Conservation (phyloP, 768 basidiomycete species). For the Leucocoprinus sp. region DNA sequence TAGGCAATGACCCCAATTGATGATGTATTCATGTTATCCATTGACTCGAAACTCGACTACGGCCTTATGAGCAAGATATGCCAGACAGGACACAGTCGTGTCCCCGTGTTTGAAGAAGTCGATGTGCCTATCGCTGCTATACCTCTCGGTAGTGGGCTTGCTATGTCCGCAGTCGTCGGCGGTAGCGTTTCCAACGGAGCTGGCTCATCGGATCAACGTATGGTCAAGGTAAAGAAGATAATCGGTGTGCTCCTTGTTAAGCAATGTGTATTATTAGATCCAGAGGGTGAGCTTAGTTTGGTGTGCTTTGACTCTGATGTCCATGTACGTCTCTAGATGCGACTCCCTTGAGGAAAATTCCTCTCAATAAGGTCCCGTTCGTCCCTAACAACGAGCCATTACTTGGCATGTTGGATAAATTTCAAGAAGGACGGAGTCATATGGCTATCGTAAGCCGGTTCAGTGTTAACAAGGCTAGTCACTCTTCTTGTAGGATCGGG, state of each 20-base stretch:
- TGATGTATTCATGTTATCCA: slow-evolving; percentile 81
- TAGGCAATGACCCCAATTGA: slow-evolving; percentile 78
- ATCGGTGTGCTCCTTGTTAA: slow-evolving; percentile 84
- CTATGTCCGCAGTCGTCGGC: background rate
- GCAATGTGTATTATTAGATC: slow-evolving; percentile 82
- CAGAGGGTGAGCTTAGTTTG: slow-evolving; percentile 44
- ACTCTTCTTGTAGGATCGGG: too few relatives aligned
- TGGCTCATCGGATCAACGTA: slow-evolving; percentile 17
- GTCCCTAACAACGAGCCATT: slow-evolving; percentile 84
- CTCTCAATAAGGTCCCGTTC: slow-evolving; percentile 79
- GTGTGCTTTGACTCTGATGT: background rate
- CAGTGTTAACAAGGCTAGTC: slow-evolving; percentile 48
- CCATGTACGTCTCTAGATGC: slow-evolving; percentile 42
- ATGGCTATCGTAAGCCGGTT: slow-evolving; percentile 86
- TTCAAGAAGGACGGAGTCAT: slow-evolving; percentile 86
- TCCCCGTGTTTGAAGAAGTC: slow-evolving; percentile 76
- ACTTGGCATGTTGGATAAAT: slow-evolving; percentile 77
- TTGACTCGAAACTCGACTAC: slow-evolving; percentile 77
- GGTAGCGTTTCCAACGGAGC: background rate
- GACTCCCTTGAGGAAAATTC: slow-evolving; percentile 72
- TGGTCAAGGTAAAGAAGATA: slow-evolving; percentile 67
- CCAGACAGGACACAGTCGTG: slow-evolving; percentile 73
- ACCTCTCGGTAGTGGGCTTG: slow-evolving; percentile 6
- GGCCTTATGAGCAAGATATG: slow-evolving; percentile 70
- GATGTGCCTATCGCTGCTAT: slow-evolving; percentile 44